Evolutionary conservation across 805 yeast genomes (phyloP), one percentile per base, ranked within the genome.

Genomic region (Metschnikowia peoriensis): DNA sequence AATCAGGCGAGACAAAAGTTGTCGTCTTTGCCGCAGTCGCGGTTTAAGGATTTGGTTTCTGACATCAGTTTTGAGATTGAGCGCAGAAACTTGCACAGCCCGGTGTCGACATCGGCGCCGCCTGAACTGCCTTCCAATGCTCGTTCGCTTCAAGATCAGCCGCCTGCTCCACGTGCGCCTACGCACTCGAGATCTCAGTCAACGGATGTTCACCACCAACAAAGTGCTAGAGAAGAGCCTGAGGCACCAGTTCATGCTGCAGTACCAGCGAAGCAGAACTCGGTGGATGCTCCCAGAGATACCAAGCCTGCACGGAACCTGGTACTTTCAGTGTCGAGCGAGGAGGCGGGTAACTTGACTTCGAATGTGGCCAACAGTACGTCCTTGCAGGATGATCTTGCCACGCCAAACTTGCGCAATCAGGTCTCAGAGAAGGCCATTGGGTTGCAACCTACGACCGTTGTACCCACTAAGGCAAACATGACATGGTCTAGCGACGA

Each of bases 1-100:
- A 96, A 94, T 66, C 96, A 91, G 68, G 98, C 99, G 1, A 80
- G 99, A 61, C 89, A 89, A 68, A 93, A 92, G 70, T 78, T 94
- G 60, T 86, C 97, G 6, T 83, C 88, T 46, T 79, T 94, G 53
- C 94, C 97, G 1, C 84, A 85, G 46, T 68, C 85, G 3, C 73
- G 98, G 55, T 94, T 94, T 72, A 85, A 86, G 61, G 99, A 93
- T 66, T 80, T 94, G 66, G 96, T 90, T 16, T 85, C 88, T 52
- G 99, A 94, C 66, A 91, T 94, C 41, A 75, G 88, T 41, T 89
- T 75, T 66, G 99, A 94, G 68, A 88, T 91, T 47, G 90, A 87
- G 63, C 81, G 97, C 63, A 75, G 97, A 61, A 76, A 78, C 28
- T 82, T 85, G 47, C 82, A 83, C 61, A 61, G 66, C 16, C 63